Conservation (phyloP, 345 rosid genomes). For the Citrus glauca region DNA sequence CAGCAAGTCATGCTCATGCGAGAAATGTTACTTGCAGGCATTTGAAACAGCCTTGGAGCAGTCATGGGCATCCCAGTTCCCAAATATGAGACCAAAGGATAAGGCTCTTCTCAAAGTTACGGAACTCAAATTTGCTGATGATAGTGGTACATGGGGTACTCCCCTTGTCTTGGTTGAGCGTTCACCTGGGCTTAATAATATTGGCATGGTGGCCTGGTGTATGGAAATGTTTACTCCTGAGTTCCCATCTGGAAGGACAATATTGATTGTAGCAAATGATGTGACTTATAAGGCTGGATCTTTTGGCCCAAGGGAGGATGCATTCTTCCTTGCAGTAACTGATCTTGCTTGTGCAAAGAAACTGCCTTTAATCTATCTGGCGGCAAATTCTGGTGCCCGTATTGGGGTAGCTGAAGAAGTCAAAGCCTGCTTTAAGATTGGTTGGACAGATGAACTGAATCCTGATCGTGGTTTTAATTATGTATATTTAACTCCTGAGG, state of each 20-base stretch:
- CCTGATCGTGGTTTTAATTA: conserved; percentile 97
- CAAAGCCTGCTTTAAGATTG: conserved; percentile 80
- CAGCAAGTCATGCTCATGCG: conserved; percentile 12
- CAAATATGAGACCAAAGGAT: conserved; percentile 42
- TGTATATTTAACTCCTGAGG: conserved; percentile 77
- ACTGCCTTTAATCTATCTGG: conserved; percentile 91
- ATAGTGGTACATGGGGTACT: conserved; percentile 63
- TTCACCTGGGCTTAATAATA: conserved; percentile 71
- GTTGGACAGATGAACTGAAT: conserved; percentile 83
- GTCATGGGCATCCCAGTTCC: conserved; percentile 69
- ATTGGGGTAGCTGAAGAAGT: conserved; percentile 98
- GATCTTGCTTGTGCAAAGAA: conserved; percentile 89
- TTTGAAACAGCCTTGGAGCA: conserved; percentile 79
- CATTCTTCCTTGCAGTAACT: conserved; percentile 90
- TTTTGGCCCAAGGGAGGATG: conserved; percentile 97
- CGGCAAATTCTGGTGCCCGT: conserved; percentile 98
- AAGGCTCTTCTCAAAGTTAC: conserved; percentile 50
- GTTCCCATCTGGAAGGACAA: conserved; percentile 88
- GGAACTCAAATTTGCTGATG: conserved; percentile 78
- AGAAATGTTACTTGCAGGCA: conserved; percentile 53
- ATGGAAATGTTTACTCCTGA: conserved; percentile 92
- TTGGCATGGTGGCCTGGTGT: conserved; percentile 99
- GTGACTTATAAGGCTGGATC: conserved; percentile 98
- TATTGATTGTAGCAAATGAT: conserved; percentile 80
- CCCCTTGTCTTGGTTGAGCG: conserved; percentile 63